These are phyloP conservation scores for Cutaneotrichosporon cyanovorans DNA, from an alignment of 1,284 basidiomycete genomes.

Conservation along the genomic window DNA sequence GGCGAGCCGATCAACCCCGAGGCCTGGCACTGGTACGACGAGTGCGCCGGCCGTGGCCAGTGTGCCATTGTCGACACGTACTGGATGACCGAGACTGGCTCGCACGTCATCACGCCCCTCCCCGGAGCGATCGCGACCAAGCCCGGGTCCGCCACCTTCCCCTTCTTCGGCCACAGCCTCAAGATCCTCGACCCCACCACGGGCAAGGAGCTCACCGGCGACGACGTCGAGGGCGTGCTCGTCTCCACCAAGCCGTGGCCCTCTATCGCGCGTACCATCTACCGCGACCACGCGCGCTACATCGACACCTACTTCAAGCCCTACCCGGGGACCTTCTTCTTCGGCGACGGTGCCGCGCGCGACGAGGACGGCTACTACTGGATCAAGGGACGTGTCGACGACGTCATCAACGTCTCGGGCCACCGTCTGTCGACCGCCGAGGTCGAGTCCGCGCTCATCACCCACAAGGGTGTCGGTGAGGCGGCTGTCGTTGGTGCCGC, in stretches of 20 bases:
- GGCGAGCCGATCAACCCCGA: slow-evolving; percentile 99
- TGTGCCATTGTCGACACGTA: slow-evolving; percentile 95
- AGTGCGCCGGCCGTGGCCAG: slow-evolving; percentile 78
- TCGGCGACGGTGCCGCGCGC: slow-evolving; percentile 89
- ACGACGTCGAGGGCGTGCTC: slow-evolving; percentile 85
- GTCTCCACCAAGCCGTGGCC: slow-evolving; percentile 87
- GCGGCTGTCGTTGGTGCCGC: slow-evolving; percentile 85
- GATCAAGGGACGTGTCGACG: slow-evolving; percentile 95
- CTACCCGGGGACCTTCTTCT: slow-evolving; percentile 64
- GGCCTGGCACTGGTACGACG: slow-evolving; percentile 95
- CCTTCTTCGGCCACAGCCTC: slow-evolving; percentile 92
- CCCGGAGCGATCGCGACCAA: slow-evolving; percentile 94
- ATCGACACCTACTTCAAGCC: slow-evolving; percentile 87
- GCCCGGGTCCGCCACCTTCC: slow-evolving; percentile 91
- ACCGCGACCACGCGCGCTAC: slow-evolving; percentile 82
- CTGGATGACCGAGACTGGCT: slow-evolving; percentile 98
- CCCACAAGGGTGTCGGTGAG: slow-evolving; percentile 91
- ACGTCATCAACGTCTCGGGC: slow-evolving; percentile 65
- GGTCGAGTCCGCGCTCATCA: slow-evolving; percentile 90
- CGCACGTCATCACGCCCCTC: slow-evolving; percentile 89
- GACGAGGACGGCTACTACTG: slow-evolving; percentile 96
- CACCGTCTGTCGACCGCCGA: slow-evolving; percentile 96
- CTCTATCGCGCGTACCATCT: slow-evolving; percentile 90
- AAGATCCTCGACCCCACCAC: slow-evolving; percentile 69
- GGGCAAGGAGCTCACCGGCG: slow-evolving; percentile 63